A percentile compares a stretch with the other conserved stretches of the same genome.
Evolutionary conservation across 257 asterid species (phyloP).

Genomic region (Solanum chiquidenum): DNA sequence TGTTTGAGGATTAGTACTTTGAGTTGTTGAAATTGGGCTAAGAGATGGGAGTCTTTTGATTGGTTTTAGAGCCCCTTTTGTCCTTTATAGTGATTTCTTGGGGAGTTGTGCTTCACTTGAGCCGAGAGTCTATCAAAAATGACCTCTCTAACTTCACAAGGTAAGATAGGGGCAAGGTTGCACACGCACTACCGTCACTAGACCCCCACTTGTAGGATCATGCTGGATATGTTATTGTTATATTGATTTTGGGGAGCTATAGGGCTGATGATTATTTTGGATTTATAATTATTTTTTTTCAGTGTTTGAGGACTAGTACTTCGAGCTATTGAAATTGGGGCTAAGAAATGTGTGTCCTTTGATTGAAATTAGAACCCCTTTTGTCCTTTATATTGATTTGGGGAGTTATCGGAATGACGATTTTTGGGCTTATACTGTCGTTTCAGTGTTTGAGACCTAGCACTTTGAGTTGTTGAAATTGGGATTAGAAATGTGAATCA

Average conservation of each 20-base stretch:
- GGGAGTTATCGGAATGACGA: not conserved
- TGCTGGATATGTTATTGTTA: no score
- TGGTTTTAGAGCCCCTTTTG: not conserved
- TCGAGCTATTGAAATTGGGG: not conserved
- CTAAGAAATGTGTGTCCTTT: not conserved
- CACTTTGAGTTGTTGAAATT: not conserved
- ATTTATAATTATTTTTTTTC: not conserved
- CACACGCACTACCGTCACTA: no score
- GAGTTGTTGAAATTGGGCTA: not conserved
- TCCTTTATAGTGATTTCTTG: not conserved
- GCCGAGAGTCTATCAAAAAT: not conserved
- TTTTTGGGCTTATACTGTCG: not conserved
- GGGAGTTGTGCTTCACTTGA: not conserved
- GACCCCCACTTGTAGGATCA: not conserved
- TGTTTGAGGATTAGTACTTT: not conserved
- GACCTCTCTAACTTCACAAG: not conserved
- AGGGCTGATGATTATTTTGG: not conserved
- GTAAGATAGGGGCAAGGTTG: not conserved
- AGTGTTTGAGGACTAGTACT: not conserved
- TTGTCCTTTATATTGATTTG: not conserved
- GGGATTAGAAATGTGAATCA: not conserved
- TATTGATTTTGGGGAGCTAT: not conserved
- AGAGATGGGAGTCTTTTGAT: not conserved
- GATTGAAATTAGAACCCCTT: not conserved
- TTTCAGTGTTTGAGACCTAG: not conserved